Evolutionary conservation across 805 yeast species (phyloP).

Genomic region (Cyberlindnera maclurae): DNA sequence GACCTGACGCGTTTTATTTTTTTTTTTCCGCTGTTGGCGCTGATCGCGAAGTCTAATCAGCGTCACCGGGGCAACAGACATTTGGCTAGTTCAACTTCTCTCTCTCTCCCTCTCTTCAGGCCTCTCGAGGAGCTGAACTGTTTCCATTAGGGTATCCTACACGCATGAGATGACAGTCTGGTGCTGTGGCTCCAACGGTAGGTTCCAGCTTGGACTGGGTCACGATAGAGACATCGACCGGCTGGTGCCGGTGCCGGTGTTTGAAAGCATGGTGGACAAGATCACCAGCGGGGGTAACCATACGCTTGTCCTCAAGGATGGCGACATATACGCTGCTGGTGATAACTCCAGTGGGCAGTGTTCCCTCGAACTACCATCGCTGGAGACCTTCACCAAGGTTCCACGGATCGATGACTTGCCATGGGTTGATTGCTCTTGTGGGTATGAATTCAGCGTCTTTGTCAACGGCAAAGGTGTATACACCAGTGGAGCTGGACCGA

Average conservation of each 20-base stretch:
- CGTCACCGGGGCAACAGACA: no score
- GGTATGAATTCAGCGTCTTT: constrained; percentile 72
- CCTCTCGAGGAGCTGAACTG: no score
- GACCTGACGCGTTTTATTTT: no score
- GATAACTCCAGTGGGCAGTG: constrained; percentile 51
- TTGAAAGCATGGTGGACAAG: not conserved
- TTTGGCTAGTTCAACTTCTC: no score
- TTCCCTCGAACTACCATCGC: constrained; percentile 21
- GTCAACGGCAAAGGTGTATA: constrained; percentile 39
- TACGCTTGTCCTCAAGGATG: constrained; percentile 49
- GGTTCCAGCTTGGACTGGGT: constrained; percentile 61
- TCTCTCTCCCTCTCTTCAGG: no score
- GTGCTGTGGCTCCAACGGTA: constrained; percentile 83
- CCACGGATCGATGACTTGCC: constrained; percentile 12
- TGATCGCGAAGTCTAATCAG: no score
- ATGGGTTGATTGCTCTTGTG: constrained; percentile 53
- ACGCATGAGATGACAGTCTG: constrained; percentile 25
- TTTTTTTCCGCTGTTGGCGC: no score
- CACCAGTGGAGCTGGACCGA: constrained; percentile 55
- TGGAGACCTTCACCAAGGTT: constrained; percentile 7
- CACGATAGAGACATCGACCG: constrained; percentile 35
- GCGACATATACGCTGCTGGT: constrained; percentile 54
- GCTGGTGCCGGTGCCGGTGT: constrained; percentile 18
- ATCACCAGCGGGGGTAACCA: constrained; percentile 85
- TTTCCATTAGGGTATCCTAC: no score